Conservation (phyloP, 768 basidiomycete species). For the Lanmaoa pseudosensibilis region DNA sequence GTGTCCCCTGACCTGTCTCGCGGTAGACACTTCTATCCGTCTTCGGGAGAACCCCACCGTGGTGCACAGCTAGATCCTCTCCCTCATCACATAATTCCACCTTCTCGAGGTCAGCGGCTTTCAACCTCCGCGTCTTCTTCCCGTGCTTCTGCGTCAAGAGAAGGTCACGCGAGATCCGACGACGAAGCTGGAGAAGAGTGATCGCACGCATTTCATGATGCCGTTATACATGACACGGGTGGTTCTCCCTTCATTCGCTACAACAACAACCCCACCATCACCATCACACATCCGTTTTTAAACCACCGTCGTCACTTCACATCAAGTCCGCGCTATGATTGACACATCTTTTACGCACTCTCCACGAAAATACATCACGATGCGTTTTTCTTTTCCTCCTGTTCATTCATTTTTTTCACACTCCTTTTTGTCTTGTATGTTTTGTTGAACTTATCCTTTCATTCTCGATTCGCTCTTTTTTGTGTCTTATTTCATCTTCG, state of each 20-base stretch:
- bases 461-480: constrained; percentile 1
- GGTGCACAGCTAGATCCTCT: constrained; percentile 14
- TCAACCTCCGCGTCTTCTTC: constrained; percentile 15
- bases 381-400: background rate
- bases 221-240: constrained; percentile 11
- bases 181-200: constrained; percentile 17
- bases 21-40: constrained; percentile 11
- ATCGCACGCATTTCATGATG: constrained; percentile 17
- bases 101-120: constrained; percentile 18
- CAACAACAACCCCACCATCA: background rate
- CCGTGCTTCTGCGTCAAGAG: constrained; percentile 14
- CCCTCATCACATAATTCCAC: constrained; percentile 16
- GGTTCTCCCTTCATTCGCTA: background rate
- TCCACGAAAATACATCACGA: constrained; percentile 28
- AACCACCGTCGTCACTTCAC: constrained; percentile 1
- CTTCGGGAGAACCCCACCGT: constrained; percentile 16
- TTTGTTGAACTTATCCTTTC: background rate
- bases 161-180: constrained; percentile 21
- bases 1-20: constrained; percentile 6
- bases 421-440: background rate
- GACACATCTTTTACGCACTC: constrained; percentile 17
- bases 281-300: background rate
- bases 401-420: too few species aligned
- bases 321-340: constrained; percentile 17
- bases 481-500: background rate